These are phyloP conservation scores for Hibiscus syriacus DNA, from an alignment of 345 rosid species.

Conservation along the genomic window DNA sequence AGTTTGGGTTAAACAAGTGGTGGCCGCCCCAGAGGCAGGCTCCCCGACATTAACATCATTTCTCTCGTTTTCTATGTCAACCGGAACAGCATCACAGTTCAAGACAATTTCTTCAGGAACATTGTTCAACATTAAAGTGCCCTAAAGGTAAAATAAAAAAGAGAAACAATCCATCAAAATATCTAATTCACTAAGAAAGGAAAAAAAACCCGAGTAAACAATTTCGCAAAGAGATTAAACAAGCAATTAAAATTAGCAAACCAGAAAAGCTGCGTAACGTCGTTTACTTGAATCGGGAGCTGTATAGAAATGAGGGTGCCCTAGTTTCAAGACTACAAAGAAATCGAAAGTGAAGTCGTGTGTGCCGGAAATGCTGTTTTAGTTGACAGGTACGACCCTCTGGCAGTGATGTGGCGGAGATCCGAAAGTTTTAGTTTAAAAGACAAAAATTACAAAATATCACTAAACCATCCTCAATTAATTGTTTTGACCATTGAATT, in stretches of 20 bases:
- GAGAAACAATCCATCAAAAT: neutral
- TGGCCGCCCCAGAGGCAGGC: neutral
- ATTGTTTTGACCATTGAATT: no score
- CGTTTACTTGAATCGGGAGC: neutral
- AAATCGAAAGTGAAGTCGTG: neutral
- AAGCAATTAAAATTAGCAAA: neutral
- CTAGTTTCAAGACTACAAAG: neutral
- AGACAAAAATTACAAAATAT: no score
- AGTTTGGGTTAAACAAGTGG: conserved; percentile 1
- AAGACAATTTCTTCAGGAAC: conserved; percentile 26
- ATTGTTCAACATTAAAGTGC: conserved; percentile 26
- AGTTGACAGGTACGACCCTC: neutral
- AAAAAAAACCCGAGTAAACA: neutral
- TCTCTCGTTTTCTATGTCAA: conserved; percentile 20
- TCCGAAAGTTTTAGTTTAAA: neutral
- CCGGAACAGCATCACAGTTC: conserved; percentile 25
- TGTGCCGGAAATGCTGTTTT: neutral
- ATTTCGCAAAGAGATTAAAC: neutral
- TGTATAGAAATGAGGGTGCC: neutral
- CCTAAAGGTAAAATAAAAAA: conserved; percentile 7
- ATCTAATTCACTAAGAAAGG: neutral
- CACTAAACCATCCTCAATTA: no score
- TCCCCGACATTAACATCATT: neutral
- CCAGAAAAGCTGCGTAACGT: neutral
- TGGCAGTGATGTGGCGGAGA: neutral